A percentile compares a stretch with the other conserved stretches of the same genome.
phyloP scores from a whole-genome alignment of 805 yeast genomes.

The Lachancea thermotolerans region DNA sequence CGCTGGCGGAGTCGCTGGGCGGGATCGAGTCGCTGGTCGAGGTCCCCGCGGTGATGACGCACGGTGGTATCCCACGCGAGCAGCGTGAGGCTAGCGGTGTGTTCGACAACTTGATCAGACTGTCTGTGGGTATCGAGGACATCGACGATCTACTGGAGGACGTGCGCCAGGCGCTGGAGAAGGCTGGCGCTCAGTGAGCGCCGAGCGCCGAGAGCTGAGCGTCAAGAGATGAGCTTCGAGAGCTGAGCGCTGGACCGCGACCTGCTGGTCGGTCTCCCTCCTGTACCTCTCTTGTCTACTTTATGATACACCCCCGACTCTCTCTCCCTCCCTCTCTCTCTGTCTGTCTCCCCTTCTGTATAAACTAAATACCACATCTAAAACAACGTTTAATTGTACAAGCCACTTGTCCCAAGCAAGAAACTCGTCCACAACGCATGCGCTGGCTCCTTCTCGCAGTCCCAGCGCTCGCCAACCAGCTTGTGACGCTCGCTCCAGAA shows the following conservation, averaged over 20 bases:
- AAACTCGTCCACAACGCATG: not conserved
- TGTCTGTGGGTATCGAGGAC: slow-evolving; percentile 85
- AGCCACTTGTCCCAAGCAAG: too few relatives aligned
- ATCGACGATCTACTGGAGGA: slow-evolving; percentile 68
- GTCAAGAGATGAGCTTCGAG: too few relatives aligned
- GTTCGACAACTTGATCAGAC: slow-evolving; percentile 71
- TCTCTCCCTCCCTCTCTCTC: too few relatives aligned
- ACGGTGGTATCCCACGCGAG: slow-evolving; percentile 78
- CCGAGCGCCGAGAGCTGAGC: too few relatives aligned
- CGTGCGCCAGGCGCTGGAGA: slow-evolving; percentile 57
- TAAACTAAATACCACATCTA: too few relatives aligned
- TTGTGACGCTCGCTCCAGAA: slow-evolving; percentile 4
- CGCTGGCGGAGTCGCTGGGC: slow-evolving; percentile 85
- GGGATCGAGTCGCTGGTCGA: slow-evolving; percentile 82
- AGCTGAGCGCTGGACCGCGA: not conserved
- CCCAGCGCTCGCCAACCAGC: slow-evolving; percentile 3
- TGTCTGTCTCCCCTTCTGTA: too few relatives aligned
- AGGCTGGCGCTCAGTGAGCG: slow-evolving; percentile 19
- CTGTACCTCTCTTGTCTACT: too few relatives aligned
- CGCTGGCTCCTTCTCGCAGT: slow-evolving; percentile 2
- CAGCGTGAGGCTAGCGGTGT: slow-evolving; percentile 78
- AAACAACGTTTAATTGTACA: too few relatives aligned
- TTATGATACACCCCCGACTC: too few relatives aligned
- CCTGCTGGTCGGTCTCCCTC: too few relatives aligned
- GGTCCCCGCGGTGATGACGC: slow-evolving; percentile 90